Conservation (phyloP, 495 filamentous ascomycete species). For the Paragyromitra xinjiangensis region DNA sequence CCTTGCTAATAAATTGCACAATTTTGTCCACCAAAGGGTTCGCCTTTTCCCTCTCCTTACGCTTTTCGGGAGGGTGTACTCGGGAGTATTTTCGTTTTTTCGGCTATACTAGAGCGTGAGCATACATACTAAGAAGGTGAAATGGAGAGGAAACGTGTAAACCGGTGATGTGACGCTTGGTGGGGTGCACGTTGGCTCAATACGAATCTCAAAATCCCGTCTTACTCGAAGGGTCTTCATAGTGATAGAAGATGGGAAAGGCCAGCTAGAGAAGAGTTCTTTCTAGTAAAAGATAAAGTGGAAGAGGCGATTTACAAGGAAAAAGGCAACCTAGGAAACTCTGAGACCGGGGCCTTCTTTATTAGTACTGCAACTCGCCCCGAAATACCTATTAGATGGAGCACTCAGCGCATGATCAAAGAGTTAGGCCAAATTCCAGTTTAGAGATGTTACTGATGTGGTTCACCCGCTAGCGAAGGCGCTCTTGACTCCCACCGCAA, state of each 20-base stretch:
- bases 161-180: background rate
- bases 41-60: background rate
- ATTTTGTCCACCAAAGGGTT: background rate
- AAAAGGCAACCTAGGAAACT: no score
- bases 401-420: no score
- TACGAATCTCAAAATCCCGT: background rate
- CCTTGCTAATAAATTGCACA: background rate
- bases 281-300: no score
- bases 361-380: no score
- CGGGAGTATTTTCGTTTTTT: background rate
- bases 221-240: background rate
- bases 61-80: background rate
- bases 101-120: background rate
- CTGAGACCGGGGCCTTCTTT: no score
- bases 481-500: no score
- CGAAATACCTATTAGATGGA: no score
- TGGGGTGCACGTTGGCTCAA: background rate
- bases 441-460: no score
- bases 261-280: no score
- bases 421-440: no score
- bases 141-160: background rate
- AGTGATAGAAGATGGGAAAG: background rate
- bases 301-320: no score
- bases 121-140: background rate
- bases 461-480: no score